These are phyloP conservation scores for Mortierella sp. DNA, from an alignment of 371 early-diverging fungal species.

Conservation along the genomic window DNA sequence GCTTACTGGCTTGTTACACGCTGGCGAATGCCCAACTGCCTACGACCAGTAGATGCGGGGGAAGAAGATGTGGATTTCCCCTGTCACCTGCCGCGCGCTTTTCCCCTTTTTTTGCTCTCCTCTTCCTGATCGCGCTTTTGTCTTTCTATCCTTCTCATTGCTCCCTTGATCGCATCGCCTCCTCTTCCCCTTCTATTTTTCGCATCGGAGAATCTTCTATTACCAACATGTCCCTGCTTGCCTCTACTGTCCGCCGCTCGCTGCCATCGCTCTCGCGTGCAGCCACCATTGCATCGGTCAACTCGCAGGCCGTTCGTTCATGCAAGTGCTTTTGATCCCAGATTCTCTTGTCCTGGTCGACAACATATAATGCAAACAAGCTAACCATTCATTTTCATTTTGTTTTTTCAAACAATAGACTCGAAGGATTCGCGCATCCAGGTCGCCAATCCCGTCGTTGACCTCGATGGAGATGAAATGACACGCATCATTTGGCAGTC, in stretches of 20 bases:
- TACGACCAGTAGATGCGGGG: no score
- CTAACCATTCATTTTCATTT: not conserved
- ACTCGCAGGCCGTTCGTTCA: constrained; percentile 44
- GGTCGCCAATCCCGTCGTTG: constrained; percentile 85
- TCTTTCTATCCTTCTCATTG: constrained; percentile 6
- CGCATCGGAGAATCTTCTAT: not conserved
- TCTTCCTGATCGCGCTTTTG: not conserved
- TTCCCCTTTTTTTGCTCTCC: constrained; percentile 3
- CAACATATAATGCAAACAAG: not conserved
- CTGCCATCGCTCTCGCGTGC: constrained; percentile 40
- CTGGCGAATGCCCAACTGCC: no score
- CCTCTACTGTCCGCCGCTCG: constrained; percentile 41
- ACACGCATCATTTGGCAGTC: constrained; percentile 95
- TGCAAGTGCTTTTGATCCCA: constrained; percentile 23
- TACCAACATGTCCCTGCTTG: constrained; percentile 41
- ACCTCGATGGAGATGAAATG: constrained; percentile 98
- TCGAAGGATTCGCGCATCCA: constrained; percentile 69
- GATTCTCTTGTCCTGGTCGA: not conserved
- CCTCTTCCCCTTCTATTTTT: not conserved
- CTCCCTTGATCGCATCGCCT: not conserved
- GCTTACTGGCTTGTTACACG: no score
- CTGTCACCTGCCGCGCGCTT: not conserved
- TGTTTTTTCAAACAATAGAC: constrained; percentile 20
- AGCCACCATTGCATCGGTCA: constrained; percentile 37
- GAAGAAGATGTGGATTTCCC: no score